Conservation (phyloP, 805 yeast species). For the Kuraishia capsulata region DNA sequence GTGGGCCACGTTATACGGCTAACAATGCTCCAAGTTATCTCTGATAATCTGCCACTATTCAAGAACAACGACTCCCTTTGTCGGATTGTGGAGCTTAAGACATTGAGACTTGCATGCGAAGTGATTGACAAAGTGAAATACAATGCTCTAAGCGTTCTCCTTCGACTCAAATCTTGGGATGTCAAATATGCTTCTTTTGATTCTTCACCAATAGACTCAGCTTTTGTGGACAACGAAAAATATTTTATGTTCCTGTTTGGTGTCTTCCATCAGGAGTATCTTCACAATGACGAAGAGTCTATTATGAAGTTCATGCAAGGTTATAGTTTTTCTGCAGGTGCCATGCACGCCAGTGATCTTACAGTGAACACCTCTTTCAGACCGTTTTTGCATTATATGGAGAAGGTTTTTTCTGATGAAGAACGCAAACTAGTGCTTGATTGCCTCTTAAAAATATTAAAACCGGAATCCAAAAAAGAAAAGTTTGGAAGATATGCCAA, state of each 20-base stretch:
- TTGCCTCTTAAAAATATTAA: slow-evolving; percentile 18
- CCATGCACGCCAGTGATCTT: slow-evolving; percentile 36
- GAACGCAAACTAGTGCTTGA: slow-evolving; percentile 10
- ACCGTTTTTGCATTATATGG: slow-evolving; percentile 23
- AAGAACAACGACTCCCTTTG: slow-evolving; percentile 4
- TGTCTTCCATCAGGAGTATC: not conserved
- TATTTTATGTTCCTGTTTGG: slow-evolving; percentile 4
- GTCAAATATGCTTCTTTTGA: slow-evolving; percentile 4
- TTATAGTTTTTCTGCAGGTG: slow-evolving; percentile 44
- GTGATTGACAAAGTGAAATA: slow-evolving; percentile 45
- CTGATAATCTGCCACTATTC: slow-evolving; percentile 14
- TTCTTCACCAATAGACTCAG: slow-evolving; percentile 24
- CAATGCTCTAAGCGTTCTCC: slow-evolving; percentile 30
- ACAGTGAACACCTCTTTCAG: slow-evolving; percentile 34
- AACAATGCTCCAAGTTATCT: slow-evolving; percentile 35
- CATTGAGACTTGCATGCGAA: slow-evolving; percentile 56
- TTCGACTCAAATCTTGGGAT: slow-evolving; percentile 14
- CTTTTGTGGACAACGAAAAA: slow-evolving; percentile 9
- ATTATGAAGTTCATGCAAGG: slow-evolving; percentile 46
- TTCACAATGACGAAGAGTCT: not conserved
- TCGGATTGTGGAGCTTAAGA: slow-evolving; percentile 18
- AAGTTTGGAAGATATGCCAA: slow-evolving; percentile 6
- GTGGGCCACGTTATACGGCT: slow-evolving; percentile 73
- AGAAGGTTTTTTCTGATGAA: slow-evolving; percentile 7
- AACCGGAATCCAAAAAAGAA: slow-evolving; percentile 8